Conservation (phyloP, 306 rosid species). For the Sophora flavescens region DNA sequence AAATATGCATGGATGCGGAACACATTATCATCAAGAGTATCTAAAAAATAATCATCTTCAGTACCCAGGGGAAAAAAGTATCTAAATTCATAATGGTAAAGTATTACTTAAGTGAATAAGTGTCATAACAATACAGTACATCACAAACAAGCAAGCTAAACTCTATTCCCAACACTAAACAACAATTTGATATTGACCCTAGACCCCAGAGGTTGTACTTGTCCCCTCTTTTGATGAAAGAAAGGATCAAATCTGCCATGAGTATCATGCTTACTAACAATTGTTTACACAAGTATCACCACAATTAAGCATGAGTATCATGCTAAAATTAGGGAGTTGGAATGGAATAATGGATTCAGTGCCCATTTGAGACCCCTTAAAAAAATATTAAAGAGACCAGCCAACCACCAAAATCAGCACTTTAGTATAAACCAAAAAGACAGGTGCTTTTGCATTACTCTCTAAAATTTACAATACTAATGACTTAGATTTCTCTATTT, state of each 20-base stretch:
- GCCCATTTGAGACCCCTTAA: not conserved
- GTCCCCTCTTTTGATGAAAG: conserved; percentile 9
- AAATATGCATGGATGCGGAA: conserved; percentile 3
- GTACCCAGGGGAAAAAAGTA: not conserved
- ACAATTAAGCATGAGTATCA: not conserved
- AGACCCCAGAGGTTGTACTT: conserved; percentile 14
- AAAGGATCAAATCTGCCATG: conserved; percentile 17
- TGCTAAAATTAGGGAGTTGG: conserved; percentile 1
- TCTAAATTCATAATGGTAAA: not conserved
- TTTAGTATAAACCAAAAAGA: not conserved
- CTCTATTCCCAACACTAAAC: not conserved
- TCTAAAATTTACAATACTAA: not conserved
- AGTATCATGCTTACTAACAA: too few species aligned
- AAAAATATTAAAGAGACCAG: not conserved
- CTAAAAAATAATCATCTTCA: conserved; percentile 21
- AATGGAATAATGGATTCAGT: conserved; percentile 1
- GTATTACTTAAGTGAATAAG: not conserved
- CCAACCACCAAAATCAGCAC: not conserved
- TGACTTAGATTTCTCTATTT: not conserved
- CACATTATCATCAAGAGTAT: not conserved
- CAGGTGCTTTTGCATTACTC: not conserved
- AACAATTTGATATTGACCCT: not conserved
- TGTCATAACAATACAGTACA: conserved; percentile 3
- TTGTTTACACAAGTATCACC: conserved; percentile 11
- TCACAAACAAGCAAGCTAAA: conserved; percentile 15